phyloP scores from a whole-genome alignment of 768 basidiomycete species.

The Rhizopogon roseolus region DNA sequence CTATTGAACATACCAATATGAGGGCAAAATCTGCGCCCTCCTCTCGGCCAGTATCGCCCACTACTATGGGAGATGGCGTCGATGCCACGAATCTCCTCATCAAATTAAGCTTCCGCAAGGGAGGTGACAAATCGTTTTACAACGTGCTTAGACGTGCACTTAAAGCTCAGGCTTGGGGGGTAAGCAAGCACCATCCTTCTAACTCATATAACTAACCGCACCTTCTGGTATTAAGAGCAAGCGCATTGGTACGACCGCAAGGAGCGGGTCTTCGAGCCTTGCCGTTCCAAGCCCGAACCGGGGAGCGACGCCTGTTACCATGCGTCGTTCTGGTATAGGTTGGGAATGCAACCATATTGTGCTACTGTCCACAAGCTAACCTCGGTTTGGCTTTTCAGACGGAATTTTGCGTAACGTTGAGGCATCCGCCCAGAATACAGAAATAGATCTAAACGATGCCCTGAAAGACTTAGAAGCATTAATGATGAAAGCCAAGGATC shows the following conservation, averaged over 20 bases:
- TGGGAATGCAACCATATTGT: neutral
- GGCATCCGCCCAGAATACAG: slow-evolving; percentile 55
- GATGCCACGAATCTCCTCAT: slow-evolving; percentile 44
- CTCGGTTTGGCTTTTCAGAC: slow-evolving; percentile 31
- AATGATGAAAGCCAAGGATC: slow-evolving; percentile 88
- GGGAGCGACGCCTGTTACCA: slow-evolving; percentile 8
- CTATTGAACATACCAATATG: slow-evolving; percentile 10
- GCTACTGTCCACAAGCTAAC: neutral
- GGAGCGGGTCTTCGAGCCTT: slow-evolving; percentile 18
- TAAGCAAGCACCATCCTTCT: slow-evolving; percentile 19
- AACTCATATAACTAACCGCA: neutral
- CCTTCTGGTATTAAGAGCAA: slow-evolving; percentile 18
- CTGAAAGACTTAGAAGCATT: slow-evolving; percentile 86
- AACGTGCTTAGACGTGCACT: slow-evolving; percentile 66
- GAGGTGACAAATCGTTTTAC: slow-evolving; percentile 85
- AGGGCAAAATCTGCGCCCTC: slow-evolving; percentile 57
- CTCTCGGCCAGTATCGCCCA: slow-evolving; percentile 58
- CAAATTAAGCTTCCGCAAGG: slow-evolving; percentile 86
- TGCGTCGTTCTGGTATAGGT: slow-evolving; percentile 27
- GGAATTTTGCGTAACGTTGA: slow-evolving; percentile 80
- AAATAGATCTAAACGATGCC: slow-evolving; percentile 67
- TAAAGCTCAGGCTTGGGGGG: slow-evolving; percentile 74
- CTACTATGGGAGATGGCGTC: slow-evolving; percentile 17
- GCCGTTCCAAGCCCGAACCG: slow-evolving; percentile 13
- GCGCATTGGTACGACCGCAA: slow-evolving; percentile 17